phyloP scores from a whole-genome alignment of 225 moss, liverwort and hornwort genomes.

The Lunularia cruciata region DNA sequence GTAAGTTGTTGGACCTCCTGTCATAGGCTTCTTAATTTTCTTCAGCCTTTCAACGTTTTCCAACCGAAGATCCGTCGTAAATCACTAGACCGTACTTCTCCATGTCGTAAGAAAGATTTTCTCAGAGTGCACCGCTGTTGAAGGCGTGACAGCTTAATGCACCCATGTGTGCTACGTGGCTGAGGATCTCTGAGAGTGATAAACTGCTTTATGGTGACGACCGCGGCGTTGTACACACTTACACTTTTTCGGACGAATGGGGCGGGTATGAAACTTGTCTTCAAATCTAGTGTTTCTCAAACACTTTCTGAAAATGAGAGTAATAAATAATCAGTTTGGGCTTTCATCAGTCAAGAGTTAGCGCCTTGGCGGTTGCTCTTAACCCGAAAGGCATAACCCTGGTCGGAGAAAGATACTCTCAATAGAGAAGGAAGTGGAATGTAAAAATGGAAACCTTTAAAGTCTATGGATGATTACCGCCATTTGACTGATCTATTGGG shows the following conservation, averaged over 20 bases:
- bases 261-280: slow-evolving; percentile 53
- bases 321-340: too few relatives aligned
- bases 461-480: too few relatives aligned
- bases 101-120: background rate
- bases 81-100: background rate
- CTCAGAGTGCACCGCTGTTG: background rate
- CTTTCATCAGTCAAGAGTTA: too few relatives aligned
- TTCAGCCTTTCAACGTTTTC: too few relatives aligned
- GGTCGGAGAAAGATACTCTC: too few relatives aligned
- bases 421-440: too few relatives aligned
- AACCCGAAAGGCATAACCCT: too few relatives aligned
- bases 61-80: too few relatives aligned
- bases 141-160: slow-evolving; percentile 64
- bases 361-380: too few relatives aligned
- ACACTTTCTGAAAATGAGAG: too few relatives aligned
- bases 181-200: slow-evolving; percentile 86
- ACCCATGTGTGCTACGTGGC: slow-evolving; percentile 94
- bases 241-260: slow-evolving; percentile 92
- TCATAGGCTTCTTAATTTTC: background rate
- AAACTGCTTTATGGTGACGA: slow-evolving; percentile 90
- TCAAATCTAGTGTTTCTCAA: too few relatives aligned
- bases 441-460: too few relatives aligned
- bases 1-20: slow-evolving; percentile 38
- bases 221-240: slow-evolving; percentile 76
- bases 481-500: background rate